Evolutionary conservation across 2,329 filamentous ascomycete species (phyloP).

Genomic region (Lanzia echinophila): DNA sequence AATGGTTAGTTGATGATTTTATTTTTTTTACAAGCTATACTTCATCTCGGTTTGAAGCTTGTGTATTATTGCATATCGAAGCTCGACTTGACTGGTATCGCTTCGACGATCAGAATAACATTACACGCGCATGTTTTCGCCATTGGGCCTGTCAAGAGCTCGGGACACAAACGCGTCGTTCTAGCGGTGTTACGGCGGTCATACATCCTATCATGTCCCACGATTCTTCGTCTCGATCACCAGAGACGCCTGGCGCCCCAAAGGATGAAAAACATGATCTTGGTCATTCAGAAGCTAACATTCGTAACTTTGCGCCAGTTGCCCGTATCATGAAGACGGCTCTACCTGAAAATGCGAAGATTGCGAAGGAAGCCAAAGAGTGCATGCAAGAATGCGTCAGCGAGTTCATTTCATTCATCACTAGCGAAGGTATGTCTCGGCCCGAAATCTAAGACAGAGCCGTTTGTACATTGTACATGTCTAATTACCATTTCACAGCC

Average conservation of each 20-base stretch:
- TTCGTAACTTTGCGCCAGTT: conserved; percentile 90
- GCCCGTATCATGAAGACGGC: conserved; percentile 99
- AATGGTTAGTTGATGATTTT: conserved; percentile 75
- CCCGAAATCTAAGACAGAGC: conserved; percentile 6
- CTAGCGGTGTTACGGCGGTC: conserved; percentile 25
- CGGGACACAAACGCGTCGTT: conserved; percentile 27
- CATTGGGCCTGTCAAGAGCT: conserved; percentile 29
- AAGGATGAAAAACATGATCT: conserved; percentile 31
- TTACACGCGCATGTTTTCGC: conserved; percentile 30
- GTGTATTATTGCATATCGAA: conserved; percentile 33
- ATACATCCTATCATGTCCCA: conserved; percentile 48
- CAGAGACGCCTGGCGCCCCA: conserved; percentile 40
- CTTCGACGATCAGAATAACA: conserved; percentile 40
- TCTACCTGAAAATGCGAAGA: conserved; percentile 96
- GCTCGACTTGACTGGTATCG: conserved; percentile 40
- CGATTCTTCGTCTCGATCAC: conserved; percentile 45
- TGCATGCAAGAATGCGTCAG: conserved; percentile 99
- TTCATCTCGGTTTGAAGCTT: conserved; percentile 47
- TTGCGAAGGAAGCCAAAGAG: conserved; percentile 97
- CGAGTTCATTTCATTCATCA: conserved; percentile 99
- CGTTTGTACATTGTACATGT: conserved; percentile 7
- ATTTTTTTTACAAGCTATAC: conserved; percentile 14
- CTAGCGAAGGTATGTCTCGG: conserved; percentile 76
- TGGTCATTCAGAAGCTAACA: conserved; percentile 69
- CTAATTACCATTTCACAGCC: conserved; percentile 47